Base-by-base conservation (phyloP, 306 rosid species). In the Erythrophleum fordii region DNA sequence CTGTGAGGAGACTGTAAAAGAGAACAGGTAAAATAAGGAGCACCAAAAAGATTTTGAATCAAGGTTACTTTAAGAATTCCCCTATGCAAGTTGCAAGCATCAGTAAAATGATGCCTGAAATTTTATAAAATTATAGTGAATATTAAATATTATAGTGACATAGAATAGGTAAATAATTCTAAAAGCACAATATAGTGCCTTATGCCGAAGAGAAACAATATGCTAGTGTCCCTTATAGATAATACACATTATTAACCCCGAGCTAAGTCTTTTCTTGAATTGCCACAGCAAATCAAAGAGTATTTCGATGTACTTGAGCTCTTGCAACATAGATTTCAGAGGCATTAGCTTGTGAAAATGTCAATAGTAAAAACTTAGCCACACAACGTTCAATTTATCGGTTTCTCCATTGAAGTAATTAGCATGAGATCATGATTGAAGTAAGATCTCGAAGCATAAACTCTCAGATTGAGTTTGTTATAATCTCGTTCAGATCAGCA, bases 371-470 rank as follows among this genome's bases (percentile, higher is more conserved):
- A 16, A 17, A 72, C n/a, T 18, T 46, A 16, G 42, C 28, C 10
- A 51, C 44, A 31, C 5, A 53, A 45, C 0, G 42, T 34, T 71
- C 70, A 31, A 3, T 46, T 56, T 28, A 53, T 68, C 35, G 35
- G 11, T 77, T 67, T 49, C 55, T 0, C 34, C 16, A 48, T 11
- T 26, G 23, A 72, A 28, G 52, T 67, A 29, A 73, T 49, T 26
- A 37, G 20, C 75, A 34, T 0, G 59, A 25, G 55, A 77, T 67
- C 17, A 35, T 34, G 23, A 67, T 73, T 60, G 20, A 60, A 77
- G 78, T 46, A 74, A 67, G 87, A 86, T 77, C 85, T 23, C 49
- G 77, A 80, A 13, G 55, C 45, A 69, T 26, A 58, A 76, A 68
- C 58, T 86, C 44, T 86, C 44, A 64, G 61, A 72, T 12, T 41